A percentile compares a stretch with the other conserved stretches of the same genome.
These are phyloP conservation scores for Aurinia saxatilis DNA, from an alignment of 345 rosid genomes.

Conservation along the genomic window DNA sequence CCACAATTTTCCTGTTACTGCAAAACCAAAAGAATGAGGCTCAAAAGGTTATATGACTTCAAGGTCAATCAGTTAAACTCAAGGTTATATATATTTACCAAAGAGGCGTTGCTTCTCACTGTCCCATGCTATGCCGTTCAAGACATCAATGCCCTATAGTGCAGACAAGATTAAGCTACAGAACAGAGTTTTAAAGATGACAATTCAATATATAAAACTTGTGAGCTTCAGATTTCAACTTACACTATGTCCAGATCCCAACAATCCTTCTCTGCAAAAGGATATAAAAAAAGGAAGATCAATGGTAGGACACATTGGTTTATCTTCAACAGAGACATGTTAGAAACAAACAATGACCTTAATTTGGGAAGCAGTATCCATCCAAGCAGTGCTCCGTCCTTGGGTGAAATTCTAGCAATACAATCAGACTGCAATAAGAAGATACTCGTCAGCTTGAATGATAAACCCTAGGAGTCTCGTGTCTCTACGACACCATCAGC, in stretches of 20 bases:
- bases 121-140: slow-evolving; percentile 99
- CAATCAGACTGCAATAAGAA: slow-evolving; percentile 62
- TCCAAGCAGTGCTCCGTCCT: slow-evolving; percentile 58
- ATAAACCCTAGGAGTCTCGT: neutral
- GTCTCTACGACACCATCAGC: neutral
- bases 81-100: slow-evolving; percentile 3
- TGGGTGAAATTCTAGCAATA: slow-evolving; percentile 78
- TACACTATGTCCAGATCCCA: slow-evolving; percentile 54
- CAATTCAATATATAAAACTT: neutral
- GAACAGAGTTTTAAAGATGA: neutral
- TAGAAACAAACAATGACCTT: slow-evolving; percentile 42
- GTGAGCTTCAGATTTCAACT: slow-evolving; percentile 9
- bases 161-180: neutral
- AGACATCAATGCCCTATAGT: slow-evolving; percentile 66
- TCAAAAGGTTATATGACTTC: neutral
- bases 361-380: slow-evolving; percentile 77
- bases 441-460: neutral
- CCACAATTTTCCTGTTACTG: slow-evolving; percentile 91
- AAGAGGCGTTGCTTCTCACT: slow-evolving; percentile 41
- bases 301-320: neutral
- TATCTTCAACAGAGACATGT: neutral
- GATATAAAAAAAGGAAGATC: neutral
- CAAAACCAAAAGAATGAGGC: neutral
- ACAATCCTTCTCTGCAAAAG: slow-evolving; percentile 47
- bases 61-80: neutral